Percentiles rank a stretch among this genome's conserved stretches.
These are phyloP conservation scores for Nitzschia putrida DNA, from an alignment of 108 stramenopile species.

Conservation along the genomic window DNA sequence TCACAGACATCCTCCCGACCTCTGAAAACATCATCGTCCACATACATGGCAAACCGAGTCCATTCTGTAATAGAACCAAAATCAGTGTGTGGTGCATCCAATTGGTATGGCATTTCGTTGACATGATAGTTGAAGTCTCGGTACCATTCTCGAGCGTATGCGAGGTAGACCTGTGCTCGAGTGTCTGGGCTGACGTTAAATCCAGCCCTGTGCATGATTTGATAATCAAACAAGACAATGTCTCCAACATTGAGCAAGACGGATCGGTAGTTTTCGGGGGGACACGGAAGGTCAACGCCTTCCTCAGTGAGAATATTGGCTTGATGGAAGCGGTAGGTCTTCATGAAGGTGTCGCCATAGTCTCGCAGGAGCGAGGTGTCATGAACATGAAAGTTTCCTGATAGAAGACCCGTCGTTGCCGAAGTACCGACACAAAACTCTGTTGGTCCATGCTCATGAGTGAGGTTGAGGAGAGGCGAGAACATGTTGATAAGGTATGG, in stretches of 20 bases:
- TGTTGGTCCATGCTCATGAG: conserved; percentile 34
- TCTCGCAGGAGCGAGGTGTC: not conserved
- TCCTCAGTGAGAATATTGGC: no score
- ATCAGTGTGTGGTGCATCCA: not conserved
- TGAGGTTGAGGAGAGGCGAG: conserved; percentile 23
- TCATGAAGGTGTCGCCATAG: not conserved
- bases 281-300: conserved; percentile 8
- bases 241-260: conserved; percentile 30
- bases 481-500: conserved; percentile 35
- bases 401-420: not conserved
- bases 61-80: conserved; percentile 1
- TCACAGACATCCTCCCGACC: not conserved
- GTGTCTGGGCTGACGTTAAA: conserved; percentile 19
- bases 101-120: not conserved
- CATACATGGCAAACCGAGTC: conserved; percentile 11
- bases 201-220: conserved; percentile 26
- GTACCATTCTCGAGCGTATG: conserved; percentile 13
- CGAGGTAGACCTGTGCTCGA: conserved; percentile 8
- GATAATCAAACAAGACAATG: conserved; percentile 34
- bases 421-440: conserved; percentile 43
- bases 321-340: conserved; percentile 5
- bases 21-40: not conserved
- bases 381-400: not conserved
- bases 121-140: conserved; percentile 26
- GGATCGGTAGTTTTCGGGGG: conserved; percentile 1